Evolutionary conservation across 2,329 filamentous ascomycete genomes (phyloP).

Genomic region (Aphanocladium album): DNA sequence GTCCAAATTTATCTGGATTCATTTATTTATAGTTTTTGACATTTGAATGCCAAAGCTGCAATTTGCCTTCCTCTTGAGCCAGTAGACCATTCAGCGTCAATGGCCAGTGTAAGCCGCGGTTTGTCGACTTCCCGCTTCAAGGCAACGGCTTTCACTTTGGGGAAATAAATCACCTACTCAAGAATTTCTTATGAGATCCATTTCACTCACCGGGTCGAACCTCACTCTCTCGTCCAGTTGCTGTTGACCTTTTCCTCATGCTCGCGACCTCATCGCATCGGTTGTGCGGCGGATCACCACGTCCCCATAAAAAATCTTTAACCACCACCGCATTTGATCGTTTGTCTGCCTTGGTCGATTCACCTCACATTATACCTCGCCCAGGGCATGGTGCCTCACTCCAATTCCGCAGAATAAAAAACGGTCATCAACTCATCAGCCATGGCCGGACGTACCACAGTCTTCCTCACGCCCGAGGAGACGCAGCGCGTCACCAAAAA

Average conservation of each 20-base stretch:
- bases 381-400: neutral
- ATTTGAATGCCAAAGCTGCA: too few species aligned
- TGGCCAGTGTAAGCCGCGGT: too few species aligned
- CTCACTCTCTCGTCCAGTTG: too few species aligned
- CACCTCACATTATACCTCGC: neutral
- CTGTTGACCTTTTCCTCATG: neutral
- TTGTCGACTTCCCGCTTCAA: too few species aligned
- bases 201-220: too few species aligned
- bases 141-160: too few species aligned
- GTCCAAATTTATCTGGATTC: too few species aligned
- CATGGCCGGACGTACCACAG: slow-evolving; percentile 23
- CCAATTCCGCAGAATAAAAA: neutral
- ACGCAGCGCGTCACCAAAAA: slow-evolving; percentile 23
- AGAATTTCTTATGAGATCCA: too few species aligned
- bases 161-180: too few species aligned
- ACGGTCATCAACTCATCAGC: neutral
- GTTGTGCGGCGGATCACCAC: neutral
- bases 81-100: too few species aligned
- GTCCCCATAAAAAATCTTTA: slow-evolving; percentile 9
- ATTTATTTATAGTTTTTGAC: too few species aligned
- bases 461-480: slow-evolving; percentile 29
- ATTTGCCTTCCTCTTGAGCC: too few species aligned
- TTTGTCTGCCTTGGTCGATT: neutral
- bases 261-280: neutral
- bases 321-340: neutral